Conservation (phyloP, 2,329 filamentous ascomycete species). For the Xylariaceae sp. region DNA sequence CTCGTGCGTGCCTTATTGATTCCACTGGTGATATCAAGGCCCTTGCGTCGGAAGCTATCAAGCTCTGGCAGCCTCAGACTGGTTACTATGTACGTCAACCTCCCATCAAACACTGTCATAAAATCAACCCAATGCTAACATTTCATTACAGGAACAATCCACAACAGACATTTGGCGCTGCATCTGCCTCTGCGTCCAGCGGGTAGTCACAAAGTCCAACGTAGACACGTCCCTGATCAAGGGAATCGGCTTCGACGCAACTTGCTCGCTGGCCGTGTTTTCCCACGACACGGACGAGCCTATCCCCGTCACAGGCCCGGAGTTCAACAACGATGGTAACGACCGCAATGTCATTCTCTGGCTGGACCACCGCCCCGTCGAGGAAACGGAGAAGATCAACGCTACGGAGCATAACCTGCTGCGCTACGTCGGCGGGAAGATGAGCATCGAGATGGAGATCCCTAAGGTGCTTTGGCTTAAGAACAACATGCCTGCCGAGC, state of each 20-base stretch:
- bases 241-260: constrained; percentile 95
- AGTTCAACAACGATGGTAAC: constrained; percentile 74
- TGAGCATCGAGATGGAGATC: constrained; percentile 99
- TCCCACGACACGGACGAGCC: constrained; percentile 85
- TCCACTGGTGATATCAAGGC: constrained; percentile 81
- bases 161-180: constrained; percentile 95
- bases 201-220: constrained; percentile 75
- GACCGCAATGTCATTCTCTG: constrained; percentile 95
- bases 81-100: constrained; percentile 57
- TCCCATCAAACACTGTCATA: neutral
- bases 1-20: constrained; percentile 93
- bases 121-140: neutral
- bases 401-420: constrained; percentile 86
- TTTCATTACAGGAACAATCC: constrained; percentile 72
- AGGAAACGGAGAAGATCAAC: constrained; percentile 92
- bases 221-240: constrained; percentile 72
- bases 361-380: constrained; percentile 90
- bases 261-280: constrained; percentile 95
- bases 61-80: constrained; percentile 72
- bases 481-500: constrained; percentile 90
- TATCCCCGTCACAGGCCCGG: constrained; percentile 80
- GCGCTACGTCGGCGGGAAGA: constrained; percentile 92
- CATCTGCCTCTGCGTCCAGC: constrained; percentile 84
- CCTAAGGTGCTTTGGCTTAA: constrained; percentile 98
- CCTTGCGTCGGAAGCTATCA: constrained; percentile 70